A percentile compares a stretch with the other conserved stretches of the same genome.
Evolutionary conservation across 768 basidiomycete species (phyloP).

Genomic region (Suillus subluteus): DNA sequence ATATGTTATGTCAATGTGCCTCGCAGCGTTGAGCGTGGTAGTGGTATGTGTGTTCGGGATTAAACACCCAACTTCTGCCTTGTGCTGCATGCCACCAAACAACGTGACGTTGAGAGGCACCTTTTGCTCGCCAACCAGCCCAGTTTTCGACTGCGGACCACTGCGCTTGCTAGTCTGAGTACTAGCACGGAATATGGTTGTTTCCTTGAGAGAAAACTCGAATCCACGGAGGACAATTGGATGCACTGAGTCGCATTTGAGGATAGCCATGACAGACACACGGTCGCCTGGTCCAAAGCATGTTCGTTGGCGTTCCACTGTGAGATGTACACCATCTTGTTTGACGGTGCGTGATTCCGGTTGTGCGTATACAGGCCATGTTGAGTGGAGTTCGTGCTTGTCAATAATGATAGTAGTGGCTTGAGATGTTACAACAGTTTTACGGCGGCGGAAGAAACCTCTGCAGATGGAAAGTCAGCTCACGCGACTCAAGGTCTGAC

Average conservation of each 20-base stretch:
- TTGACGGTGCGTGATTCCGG: slow-evolving; percentile 67
- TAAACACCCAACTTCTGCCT: slow-evolving; percentile 71
- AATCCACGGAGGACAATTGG: slow-evolving; percentile 81
- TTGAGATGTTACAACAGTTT: slow-evolving; percentile 68
- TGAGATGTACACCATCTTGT: slow-evolving; percentile 74
- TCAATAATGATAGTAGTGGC: slow-evolving; percentile 79
- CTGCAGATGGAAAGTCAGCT: slow-evolving; percentile 40
- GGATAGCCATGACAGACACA: slow-evolving; percentile 67
- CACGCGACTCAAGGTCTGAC: not conserved
- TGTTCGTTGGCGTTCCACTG: slow-evolving; percentile 72
- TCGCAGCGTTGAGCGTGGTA: slow-evolving; percentile 78
- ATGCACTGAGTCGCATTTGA: slow-evolving; percentile 71
- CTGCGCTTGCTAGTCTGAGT: slow-evolving; percentile 60
- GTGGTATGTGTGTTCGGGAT: slow-evolving; percentile 78
- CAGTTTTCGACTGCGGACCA: slow-evolving; percentile 56
- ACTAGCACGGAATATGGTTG: slow-evolving; percentile 72
- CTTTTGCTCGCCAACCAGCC: slow-evolving; percentile 70
- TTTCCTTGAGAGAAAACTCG: slow-evolving; percentile 79
- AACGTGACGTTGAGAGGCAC: slow-evolving; percentile 73
- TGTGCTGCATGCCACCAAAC: slow-evolving; percentile 71
- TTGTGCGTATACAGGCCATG: slow-evolving; percentile 90
- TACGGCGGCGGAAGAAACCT: slow-evolving; percentile 81
- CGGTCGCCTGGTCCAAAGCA: slow-evolving; percentile 90
- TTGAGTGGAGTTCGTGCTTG: slow-evolving; percentile 92
- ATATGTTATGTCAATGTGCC: slow-evolving; percentile 88